A percentile compares a stretch with the other conserved stretches of the same genome.
Evolutionary conservation across 345 rosid species (phyloP).

Genomic region (Sisymbrium irio): DNA sequence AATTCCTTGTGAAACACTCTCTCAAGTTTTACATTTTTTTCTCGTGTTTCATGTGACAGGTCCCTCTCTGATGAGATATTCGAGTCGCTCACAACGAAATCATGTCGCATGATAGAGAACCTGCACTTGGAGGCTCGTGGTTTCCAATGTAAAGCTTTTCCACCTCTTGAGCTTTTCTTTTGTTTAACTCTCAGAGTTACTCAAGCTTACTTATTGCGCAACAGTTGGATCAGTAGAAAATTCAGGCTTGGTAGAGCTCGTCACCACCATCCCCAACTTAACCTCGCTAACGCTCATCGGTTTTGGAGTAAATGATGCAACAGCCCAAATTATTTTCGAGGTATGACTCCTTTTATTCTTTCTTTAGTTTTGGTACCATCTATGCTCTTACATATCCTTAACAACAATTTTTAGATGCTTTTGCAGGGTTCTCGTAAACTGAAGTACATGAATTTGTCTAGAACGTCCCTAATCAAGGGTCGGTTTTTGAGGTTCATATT

Average conservation of each 20-base stretch:
- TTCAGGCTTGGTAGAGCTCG: conserved; percentile 51
- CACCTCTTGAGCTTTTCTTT: conserved; percentile 13
- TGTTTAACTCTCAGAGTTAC: not conserved
- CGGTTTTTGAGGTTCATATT: conserved; percentile 63
- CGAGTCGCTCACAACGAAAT: conserved; percentile 50
- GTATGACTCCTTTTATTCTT: conserved; percentile 32
- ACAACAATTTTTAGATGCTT: not conserved
- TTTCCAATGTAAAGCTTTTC: conserved; percentile 47
- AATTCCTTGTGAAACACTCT: not conserved
- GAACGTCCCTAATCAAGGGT: conserved; percentile 67
- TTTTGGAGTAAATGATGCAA: conserved; percentile 63
- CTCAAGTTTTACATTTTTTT: not conserved
- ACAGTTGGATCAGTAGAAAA: not conserved
- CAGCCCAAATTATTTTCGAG: conserved; percentile 63
- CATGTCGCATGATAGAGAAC: conserved; percentile 65
- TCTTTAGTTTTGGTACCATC: not conserved
- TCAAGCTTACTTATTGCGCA: conserved; percentile 30
- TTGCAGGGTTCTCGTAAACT: conserved; percentile 67
- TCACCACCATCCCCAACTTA: conserved; percentile 65
- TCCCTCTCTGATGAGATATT: conserved; percentile 59
- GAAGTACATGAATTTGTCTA: conserved; percentile 70
- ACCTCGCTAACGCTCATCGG: conserved; percentile 80
- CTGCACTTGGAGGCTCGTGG: conserved; percentile 63
- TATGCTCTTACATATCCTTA: not conserved
- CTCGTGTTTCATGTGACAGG: conserved; percentile 38